Percentiles rank a stretch among this genome's conserved stretches.
These are phyloP conservation scores for Penicillium verhagenii DNA, from an alignment of 495 filamentous ascomycete species.

Conservation along the genomic window DNA sequence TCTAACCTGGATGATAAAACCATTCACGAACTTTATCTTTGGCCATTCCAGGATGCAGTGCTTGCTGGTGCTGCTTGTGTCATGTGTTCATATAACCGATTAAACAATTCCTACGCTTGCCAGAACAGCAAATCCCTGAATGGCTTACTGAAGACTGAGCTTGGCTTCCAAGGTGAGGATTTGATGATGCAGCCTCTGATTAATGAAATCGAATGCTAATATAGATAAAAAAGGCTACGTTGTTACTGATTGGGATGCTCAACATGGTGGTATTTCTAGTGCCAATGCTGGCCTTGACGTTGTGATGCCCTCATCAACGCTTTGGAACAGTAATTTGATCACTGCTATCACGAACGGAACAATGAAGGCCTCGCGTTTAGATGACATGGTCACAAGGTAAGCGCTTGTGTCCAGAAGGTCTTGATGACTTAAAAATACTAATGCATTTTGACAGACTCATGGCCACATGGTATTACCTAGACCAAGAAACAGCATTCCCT, in stretches of 20 bases:
- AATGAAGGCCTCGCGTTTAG: slow-evolving; percentile 44
- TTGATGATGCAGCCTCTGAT: too few species aligned
- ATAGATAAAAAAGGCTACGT: slow-evolving; percentile 42
- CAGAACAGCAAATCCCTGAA: slow-evolving; percentile 59
- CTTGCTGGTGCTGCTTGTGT: slow-evolving; percentile 50
- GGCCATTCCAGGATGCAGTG: slow-evolving; percentile 62
- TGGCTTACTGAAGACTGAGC: slow-evolving; percentile 56
- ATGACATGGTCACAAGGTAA: slow-evolving; percentile 54
- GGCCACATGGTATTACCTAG: slow-evolving; percentile 51
- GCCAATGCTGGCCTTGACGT: slow-evolving; percentile 60
- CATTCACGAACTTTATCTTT: slow-evolving; percentile 70
- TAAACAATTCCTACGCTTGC: slow-evolving; percentile 65
- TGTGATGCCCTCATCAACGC: slow-evolving; percentile 50
- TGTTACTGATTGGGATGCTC: slow-evolving; percentile 56
- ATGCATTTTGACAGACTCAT: slow-evolving; percentile 31
- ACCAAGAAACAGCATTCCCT: slow-evolving; percentile 51
- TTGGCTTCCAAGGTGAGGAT: slow-evolving; percentile 47
- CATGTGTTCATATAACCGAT: slow-evolving; percentile 59
- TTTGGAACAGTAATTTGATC: slow-evolving; percentile 26
- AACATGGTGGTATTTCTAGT: slow-evolving; percentile 52
- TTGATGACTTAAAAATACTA: not conserved
- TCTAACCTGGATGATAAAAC: slow-evolving; percentile 66
- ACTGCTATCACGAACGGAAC: slow-evolving; percentile 49
- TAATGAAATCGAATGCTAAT: too few species aligned
- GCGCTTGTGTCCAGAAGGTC: not conserved